Base-by-base conservation (phyloP, 1,284 basidiomycete genomes). In the Trametes pubescens region DNA sequence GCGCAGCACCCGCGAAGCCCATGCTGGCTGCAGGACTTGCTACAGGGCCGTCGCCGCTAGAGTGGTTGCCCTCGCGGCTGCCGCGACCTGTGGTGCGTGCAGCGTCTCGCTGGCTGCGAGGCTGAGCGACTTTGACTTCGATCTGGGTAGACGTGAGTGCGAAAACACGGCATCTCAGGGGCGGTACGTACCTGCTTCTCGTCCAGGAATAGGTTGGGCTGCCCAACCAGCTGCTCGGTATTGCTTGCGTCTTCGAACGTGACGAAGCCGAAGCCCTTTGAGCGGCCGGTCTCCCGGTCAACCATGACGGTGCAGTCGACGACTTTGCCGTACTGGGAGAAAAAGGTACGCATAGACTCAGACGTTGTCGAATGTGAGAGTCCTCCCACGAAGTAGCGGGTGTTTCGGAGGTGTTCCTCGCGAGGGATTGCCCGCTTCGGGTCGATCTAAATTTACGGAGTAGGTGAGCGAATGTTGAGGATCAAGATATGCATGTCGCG, bases 231-330 rank as follows among this genome's bases (percentile, higher is more conserved):
- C 63, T 88, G 86, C 46, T 92, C 89, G 14, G 91, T 88, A 65
- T 88, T 87, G 43, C 79, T 82, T 29, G 88, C 85, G 65, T 94
- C 92, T 72, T 94, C 90, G 75, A 95, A 97, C 0, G 95, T 97
- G 35, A 97, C 90, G 72, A 98, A 98, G 1, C 95, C 95, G 69
- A 96, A 98, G 1, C 96, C 95, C 74, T 97, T 95, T 32, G 91
- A 93, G n/a, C 94, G 84, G 21, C 90, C 89, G 3, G 93, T 92
- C 68, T 96, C 94, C 58, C 93, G 87, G 77, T 98, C 95, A 72
- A 96, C 87, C 95, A 98, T 98, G 63, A 97, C 92, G 0, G 93
- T 96, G 37, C 94, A 90, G 73, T 98, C 95, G 61, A 94, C 88
- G 48, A 98, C 92, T 68, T 89, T 88, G 37, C 95, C 95, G 74